Conservation (phyloP, 2,329 filamentous ascomycete genomes). For the Akanthomyces muscarius region DNA sequence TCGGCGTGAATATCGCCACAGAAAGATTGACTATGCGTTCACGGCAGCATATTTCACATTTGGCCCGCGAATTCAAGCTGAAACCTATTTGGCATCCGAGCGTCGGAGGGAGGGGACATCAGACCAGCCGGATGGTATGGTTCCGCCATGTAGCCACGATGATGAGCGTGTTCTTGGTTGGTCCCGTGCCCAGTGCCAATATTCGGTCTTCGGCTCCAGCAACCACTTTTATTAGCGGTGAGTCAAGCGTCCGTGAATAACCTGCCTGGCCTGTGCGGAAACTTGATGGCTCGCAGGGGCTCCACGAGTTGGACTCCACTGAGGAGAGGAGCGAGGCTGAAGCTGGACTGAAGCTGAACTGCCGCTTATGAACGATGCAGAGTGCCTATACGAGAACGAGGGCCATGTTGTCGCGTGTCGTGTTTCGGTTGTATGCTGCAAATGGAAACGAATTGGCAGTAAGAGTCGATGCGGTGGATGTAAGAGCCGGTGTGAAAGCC, state of each 20-base stretch:
- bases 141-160: not conserved
- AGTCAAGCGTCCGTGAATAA: not conserved
- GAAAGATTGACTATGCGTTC: not conserved
- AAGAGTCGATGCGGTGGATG: not conserved
- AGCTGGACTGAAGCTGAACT: not conserved
- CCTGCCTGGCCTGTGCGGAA: not conserved
- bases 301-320: slow-evolving; percentile 9
- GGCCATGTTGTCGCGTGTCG: not conserved
- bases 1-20: not conserved
- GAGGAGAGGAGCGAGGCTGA: not conserved
- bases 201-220: not conserved
- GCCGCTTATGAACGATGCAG: not conserved
- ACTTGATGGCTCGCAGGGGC: not conserved
- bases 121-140: slow-evolving; percentile 5
- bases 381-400: not conserved
- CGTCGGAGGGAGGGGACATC: slow-evolving; percentile 1
- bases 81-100: not conserved
- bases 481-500: not conserved
- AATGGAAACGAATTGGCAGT: not conserved
- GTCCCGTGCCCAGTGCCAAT: not conserved
- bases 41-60: not conserved
- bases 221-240: slow-evolving; percentile 10
- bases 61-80: not conserved
- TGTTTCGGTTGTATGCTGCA: not conserved
- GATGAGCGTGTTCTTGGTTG: not conserved